These are phyloP conservation scores for Psilocybe sp. DNA, from an alignment of 768 basidiomycete species.

Conservation along the genomic window DNA sequence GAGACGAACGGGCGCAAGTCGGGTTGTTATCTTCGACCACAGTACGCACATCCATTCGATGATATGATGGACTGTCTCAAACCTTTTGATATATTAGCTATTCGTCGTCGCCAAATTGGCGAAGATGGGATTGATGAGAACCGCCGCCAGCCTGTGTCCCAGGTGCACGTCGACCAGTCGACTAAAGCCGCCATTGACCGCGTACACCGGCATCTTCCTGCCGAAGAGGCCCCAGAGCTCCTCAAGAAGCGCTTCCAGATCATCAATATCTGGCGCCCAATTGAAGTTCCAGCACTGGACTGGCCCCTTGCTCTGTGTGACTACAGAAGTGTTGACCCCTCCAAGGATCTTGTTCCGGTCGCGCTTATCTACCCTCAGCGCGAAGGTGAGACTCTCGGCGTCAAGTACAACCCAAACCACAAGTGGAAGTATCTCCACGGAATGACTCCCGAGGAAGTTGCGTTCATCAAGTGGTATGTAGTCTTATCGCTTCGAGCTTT, in stretches of 20 bases:
- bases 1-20: slow-evolving; percentile 55
- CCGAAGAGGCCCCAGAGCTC: slow-evolving; percentile 39
- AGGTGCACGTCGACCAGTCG: slow-evolving; percentile 55
- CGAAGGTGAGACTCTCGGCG: slow-evolving; percentile 50
- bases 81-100: slow-evolving; percentile 26
- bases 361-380: slow-evolving; percentile 46
- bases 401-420: slow-evolving; percentile 43
- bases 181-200: slow-evolving; percentile 39
- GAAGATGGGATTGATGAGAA: slow-evolving; percentile 29
- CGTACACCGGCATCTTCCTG: slow-evolving; percentile 49
- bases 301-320: slow-evolving; percentile 54
- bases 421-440: slow-evolving; percentile 49
- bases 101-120: slow-evolving; percentile 41
- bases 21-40: slow-evolving; percentile 60
- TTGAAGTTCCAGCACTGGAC: slow-evolving; percentile 43
- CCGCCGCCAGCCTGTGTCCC: slow-evolving; percentile 44
- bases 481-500: not conserved
- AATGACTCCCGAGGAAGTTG: slow-evolving; percentile 45
- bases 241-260: slow-evolving; percentile 52
- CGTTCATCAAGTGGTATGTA: slow-evolving; percentile 43
- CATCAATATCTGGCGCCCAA: slow-evolving; percentile 63
- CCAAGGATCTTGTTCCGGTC: slow-evolving; percentile 40
- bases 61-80: slow-evolving; percentile 2
- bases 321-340: slow-evolving; percentile 40
- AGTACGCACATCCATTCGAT: slow-evolving; percentile 35